Evolutionary conservation across 495 filamentous ascomycete genomes (phyloP), one percentile per base, ranked within the genome.

Genomic region (Staphylotrichum longicolle): DNA sequence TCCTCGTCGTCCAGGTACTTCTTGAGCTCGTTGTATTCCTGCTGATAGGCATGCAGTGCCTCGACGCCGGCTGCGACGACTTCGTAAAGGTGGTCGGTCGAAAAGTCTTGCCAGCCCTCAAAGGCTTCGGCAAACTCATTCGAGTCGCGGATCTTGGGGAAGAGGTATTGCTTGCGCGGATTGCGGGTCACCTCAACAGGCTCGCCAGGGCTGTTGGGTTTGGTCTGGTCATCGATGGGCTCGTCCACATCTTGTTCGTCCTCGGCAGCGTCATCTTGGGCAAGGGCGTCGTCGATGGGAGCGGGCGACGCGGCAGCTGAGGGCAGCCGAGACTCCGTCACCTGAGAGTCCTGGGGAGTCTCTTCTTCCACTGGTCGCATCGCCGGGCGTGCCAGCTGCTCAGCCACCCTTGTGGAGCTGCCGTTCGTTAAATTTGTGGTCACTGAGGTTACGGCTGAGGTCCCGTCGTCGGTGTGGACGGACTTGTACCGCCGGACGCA

Each of bases 21-120:
- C 58, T 86, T 80, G 5, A 91, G 78, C 14, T 77, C 77, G 11
- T 84, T 66, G 65, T 80, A 89, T 65, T 92, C 86, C 15, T 85
- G 77, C 68, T 91, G 86, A 77, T 85, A 86, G 5, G 74, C 72
- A 45, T 76, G 74, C 56, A 93, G 64, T 4, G 80, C 79, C 49
- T 77, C 68, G 11, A 79, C 80, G 3, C 79, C 78, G 53, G 83
- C 82, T 37, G 81, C 76, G 4, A 84, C 75, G 12, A 80, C 73
- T 5, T 70, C 68, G 56, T 86, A 84, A 0, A 90, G 78, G 48
- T 81, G 80, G 27, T 80, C 80, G 0, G 58, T 71, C 9, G 74
- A 62, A 52, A 78, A 67, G 3, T 72, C 68, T 50, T 76, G 70
- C 47, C 54, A 63, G 14, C 75, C 65, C 57, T 77, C 66, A 33